Conservation (phyloP, 169 alveolate genomes). For the Plasmodium berghei region DNA sequence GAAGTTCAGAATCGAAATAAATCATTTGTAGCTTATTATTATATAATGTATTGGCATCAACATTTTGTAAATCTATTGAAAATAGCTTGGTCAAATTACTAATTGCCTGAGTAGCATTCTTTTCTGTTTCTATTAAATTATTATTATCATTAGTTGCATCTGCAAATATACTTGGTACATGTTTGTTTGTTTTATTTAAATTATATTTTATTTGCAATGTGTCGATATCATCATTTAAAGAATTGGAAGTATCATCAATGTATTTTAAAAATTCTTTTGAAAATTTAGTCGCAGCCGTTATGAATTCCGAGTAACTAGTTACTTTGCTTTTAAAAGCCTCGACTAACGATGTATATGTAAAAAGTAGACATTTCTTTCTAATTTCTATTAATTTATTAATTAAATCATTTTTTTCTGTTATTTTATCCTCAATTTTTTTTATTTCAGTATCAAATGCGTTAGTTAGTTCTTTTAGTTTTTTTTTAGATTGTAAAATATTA, state of each 20-base stretch:
- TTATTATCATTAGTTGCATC: neutral
- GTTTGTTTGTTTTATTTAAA: neutral
- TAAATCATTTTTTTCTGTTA: neutral
- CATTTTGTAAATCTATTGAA: too few relatives aligned
- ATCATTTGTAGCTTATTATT: too few relatives aligned
- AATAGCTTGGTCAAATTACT: too few relatives aligned
- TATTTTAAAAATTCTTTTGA: neutral
- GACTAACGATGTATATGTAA: neutral
- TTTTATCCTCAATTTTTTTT: neutral
- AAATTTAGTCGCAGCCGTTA: neutral
- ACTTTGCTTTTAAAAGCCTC: conserved; percentile 5
- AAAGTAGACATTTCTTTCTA: neutral
- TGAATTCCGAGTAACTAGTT: neutral
- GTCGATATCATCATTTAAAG: neutral
- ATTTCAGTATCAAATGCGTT: neutral
- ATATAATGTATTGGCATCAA: too few relatives aligned
- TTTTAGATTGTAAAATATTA: neutral
- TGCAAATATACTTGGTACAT: neutral
- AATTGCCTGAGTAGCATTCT: neutral
- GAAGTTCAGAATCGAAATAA: too few relatives aligned
- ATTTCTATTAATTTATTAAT: neutral
- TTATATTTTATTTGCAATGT: conserved; percentile 5
- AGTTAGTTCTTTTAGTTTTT: neutral
- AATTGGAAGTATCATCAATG: neutral
- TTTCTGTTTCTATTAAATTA: neutral